Percentiles rank a stretch among this genome's conserved stretches.
Conservation (phyloP, 257 asterid genomes). For the Phtheirospermum japonicum region DNA sequence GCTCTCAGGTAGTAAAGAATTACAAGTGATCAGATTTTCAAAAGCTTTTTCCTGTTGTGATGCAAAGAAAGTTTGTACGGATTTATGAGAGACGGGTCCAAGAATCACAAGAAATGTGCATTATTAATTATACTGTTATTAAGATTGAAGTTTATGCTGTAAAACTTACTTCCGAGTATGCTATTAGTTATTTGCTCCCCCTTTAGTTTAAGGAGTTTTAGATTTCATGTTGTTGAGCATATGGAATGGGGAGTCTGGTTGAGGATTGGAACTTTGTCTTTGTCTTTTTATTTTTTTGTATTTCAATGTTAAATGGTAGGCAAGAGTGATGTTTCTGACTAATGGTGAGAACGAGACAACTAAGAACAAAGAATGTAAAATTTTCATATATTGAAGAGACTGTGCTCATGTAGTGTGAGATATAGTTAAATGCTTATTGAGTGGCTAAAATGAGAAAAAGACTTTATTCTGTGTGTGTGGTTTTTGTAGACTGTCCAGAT, state of each 20-base stretch:
- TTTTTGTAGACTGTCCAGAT: not conserved
- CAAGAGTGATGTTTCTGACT: no score
- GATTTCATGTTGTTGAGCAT: not conserved
- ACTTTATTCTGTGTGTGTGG: not conserved
- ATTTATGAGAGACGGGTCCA: not conserved
- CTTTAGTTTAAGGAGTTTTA: not conserved
- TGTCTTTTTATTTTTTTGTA: no score
- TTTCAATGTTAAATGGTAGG: no score
- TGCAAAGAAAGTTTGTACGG: not conserved
- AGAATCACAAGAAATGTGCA: not conserved
- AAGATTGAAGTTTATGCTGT: not conserved
- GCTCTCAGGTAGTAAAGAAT: conserved; percentile 71
- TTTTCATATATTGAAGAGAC: no score
- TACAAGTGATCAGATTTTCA: not conserved
- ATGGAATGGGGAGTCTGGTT: no score
- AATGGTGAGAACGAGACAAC: no score
- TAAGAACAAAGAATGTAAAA: no score
- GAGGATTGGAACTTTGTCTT: no score
- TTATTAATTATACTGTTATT: no score
- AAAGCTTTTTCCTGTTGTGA: not conserved
- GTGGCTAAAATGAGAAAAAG: no score
- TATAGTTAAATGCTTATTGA: no score
- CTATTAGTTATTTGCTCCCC: not conserved
- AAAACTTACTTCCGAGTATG: not conserved
- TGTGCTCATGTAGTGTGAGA: no score